phyloP scores from a whole-genome alignment of 1,284 basidiomycete genomes.

The Meripilus lineatus region DNA sequence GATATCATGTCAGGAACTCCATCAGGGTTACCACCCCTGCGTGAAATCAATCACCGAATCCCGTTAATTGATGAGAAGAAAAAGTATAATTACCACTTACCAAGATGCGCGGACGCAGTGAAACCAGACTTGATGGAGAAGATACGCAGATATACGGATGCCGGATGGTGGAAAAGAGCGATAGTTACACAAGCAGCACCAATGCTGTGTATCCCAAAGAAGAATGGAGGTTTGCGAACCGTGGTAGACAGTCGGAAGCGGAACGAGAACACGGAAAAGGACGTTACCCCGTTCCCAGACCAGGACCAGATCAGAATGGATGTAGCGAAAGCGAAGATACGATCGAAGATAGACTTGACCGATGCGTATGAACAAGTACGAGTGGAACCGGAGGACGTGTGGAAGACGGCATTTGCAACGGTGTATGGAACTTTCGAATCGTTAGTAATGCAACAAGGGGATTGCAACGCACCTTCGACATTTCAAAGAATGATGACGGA shows the following conservation, averaged over 20 bases:
- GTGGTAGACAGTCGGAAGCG: too few relatives aligned
- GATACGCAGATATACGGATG: constrained; percentile 16
- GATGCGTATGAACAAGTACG: too few relatives aligned
- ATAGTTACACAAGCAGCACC: too few relatives aligned
- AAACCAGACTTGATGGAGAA: constrained; percentile 18
- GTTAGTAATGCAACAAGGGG: too few relatives aligned
- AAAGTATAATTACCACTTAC: constrained; percentile 18
- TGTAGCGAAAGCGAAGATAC: too few relatives aligned
- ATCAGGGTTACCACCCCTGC: too few relatives aligned
- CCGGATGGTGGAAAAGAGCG: constrained; percentile 24
- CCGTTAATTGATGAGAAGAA: constrained; percentile 20
- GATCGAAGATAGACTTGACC: constrained; percentile 29
- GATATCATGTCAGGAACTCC: too few relatives aligned
- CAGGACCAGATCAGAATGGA: too few relatives aligned
- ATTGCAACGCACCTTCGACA: constrained; percentile 26
- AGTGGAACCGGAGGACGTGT: too few relatives aligned
- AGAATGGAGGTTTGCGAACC: constrained; percentile 18
- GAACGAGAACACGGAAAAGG: constrained; percentile 28
- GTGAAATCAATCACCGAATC: too few relatives aligned
- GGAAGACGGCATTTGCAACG: too few relatives aligned
- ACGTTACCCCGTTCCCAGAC: constrained; percentile 25
- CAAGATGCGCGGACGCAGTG: constrained; percentile 20
- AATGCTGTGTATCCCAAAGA: constrained; percentile 20
- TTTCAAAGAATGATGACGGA: constrained; percentile 31
- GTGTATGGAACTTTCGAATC: too few relatives aligned